These are phyloP conservation scores for Stephanodiscus minutulus DNA, from an alignment of 108 stramenopile genomes.

Conservation along the genomic window DNA sequence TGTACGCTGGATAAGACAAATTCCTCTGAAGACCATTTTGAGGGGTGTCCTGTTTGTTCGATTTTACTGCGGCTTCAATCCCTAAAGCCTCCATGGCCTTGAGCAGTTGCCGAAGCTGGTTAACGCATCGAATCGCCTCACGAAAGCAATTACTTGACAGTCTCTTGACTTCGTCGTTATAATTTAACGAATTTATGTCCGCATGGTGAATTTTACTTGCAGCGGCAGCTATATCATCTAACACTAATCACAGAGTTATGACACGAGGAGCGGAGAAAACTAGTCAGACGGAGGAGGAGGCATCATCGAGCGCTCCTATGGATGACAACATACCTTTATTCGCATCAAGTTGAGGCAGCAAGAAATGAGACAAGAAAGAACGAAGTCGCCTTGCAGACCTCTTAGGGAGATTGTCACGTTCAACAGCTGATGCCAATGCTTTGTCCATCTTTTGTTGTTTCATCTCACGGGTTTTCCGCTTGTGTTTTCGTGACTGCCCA, in stretches of 20 bases:
- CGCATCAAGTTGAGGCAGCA: conserved; percentile 64
- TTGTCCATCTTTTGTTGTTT: conserved; percentile 34
- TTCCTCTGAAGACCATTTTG: conserved; percentile 6
- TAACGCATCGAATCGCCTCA: conserved; percentile 54
- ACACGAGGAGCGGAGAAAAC: background rate
- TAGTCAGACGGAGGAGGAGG: too few relatives aligned
- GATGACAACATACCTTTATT: conserved; percentile 27
- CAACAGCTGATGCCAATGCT: conserved; percentile 43
- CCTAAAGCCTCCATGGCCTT: conserved; percentile 57
- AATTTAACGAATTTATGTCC: conserved; percentile 23
- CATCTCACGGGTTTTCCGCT: conserved; percentile 40
- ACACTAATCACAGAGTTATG: conserved; percentile 7
- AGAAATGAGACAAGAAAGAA: conserved; percentile 47
- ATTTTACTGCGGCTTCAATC: conserved; percentile 25
- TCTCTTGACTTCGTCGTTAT: conserved; percentile 15
- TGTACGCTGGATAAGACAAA: conserved; percentile 56
- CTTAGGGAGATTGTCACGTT: conserved; percentile 50
- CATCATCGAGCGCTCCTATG: background rate
- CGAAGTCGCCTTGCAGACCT: conserved; percentile 49
- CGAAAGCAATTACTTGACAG: conserved; percentile 52
- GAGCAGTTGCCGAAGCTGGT: conserved; percentile 50
- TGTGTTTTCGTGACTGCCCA: conserved; percentile 22
- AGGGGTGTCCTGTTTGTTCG: conserved; percentile 3
- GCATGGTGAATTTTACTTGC: conserved; percentile 21
- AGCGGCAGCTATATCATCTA: conserved; percentile 49